These are phyloP conservation scores for Mallotus japonicus DNA, from an alignment of 441 rosid genomes.

Conservation along the genomic window DNA sequence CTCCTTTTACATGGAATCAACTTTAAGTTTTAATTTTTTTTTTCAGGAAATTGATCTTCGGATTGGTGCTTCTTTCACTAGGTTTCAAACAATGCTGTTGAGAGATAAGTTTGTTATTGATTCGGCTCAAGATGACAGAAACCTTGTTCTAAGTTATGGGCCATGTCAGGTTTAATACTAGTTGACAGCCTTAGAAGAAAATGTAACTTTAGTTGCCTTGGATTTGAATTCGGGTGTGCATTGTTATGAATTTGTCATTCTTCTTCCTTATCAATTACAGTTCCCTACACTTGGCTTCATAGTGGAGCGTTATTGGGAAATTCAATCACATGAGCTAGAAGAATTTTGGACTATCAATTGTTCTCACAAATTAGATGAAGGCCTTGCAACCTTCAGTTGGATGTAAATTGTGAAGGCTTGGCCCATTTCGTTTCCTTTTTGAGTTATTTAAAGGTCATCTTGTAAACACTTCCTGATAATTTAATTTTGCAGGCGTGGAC, in stretches of 20 bases:
- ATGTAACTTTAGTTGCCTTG: constrained; percentile 7
- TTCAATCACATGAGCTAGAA: constrained; percentile 91
- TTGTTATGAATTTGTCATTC: constrained; percentile 23
- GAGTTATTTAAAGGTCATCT: constrained; percentile 15
- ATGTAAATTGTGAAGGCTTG: constrained; percentile 46
- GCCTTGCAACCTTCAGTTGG: constrained; percentile 77
- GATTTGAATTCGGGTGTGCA: constrained; percentile 8
- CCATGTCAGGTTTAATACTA: constrained; percentile 82
- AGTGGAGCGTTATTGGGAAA: constrained; percentile 94
- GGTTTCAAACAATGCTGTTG: constrained; percentile 93
- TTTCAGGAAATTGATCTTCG: constrained; percentile 94
- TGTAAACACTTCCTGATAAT: constrained; percentile 19
- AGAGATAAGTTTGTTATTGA: constrained; percentile 72
- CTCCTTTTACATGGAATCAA: not conserved
- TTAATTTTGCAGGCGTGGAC: constrained; percentile 79
- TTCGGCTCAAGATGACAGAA: constrained; percentile 71
- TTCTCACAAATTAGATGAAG: constrained; percentile 76
- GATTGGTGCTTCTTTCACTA: constrained; percentile 95
- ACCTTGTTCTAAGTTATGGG: constrained; percentile 91
- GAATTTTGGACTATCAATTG: constrained; percentile 91
- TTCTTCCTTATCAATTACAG: constrained; percentile 40
- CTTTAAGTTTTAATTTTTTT: not conserved
- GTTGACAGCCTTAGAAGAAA: constrained; percentile 11
- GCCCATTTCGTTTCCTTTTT: constrained; percentile 15
- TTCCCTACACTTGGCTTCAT: constrained; percentile 96